Evolutionary conservation across 352 stramenopile species (phyloP).

Genomic region (Pythium periplocum): DNA sequence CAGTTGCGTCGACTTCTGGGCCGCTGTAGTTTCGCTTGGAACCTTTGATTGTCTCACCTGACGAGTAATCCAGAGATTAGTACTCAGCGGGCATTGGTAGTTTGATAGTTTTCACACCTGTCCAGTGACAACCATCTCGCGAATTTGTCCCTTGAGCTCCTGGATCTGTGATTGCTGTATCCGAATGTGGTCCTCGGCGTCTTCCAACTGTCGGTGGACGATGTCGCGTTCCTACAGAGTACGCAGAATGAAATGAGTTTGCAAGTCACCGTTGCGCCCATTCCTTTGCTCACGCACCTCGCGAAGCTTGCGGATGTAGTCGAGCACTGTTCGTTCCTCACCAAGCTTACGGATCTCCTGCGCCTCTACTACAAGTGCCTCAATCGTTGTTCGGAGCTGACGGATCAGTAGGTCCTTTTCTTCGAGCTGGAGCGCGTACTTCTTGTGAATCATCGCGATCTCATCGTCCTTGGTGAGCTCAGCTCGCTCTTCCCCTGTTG

Average conservation of each 20-base stretch:
- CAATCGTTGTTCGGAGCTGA: constrained; percentile 78
- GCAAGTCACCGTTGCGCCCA: not conserved
- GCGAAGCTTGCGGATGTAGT: constrained; percentile 81
- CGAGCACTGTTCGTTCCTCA: constrained; percentile 72
- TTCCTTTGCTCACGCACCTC: constrained; percentile 26
- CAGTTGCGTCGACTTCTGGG: constrained; percentile 4
- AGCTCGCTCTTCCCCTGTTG: not conserved
- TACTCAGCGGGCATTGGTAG: constrained; percentile 7
- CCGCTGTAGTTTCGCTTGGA: too few species aligned
- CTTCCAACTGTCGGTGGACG: constrained; percentile 60
- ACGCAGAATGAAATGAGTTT: not conserved
- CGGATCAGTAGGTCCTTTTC: constrained; percentile 80
- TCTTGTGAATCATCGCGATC: constrained; percentile 9
- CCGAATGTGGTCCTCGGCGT: constrained; percentile 73
- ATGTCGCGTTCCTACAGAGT: constrained; percentile 47
- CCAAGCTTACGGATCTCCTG: constrained; percentile 77
- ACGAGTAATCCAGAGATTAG: constrained; percentile 14
- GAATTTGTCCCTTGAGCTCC: constrained; percentile 71
- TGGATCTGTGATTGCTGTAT: constrained; percentile 73
- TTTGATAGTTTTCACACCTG: constrained; percentile 21
- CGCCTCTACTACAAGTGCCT: constrained; percentile 61
- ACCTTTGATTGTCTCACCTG: constrained; percentile 12
- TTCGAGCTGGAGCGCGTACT: constrained; percentile 56
- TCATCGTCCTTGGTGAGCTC: not conserved
- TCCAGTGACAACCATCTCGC: constrained; percentile 27